Evolutionary conservation across 352 stramenopile species (phyloP).

Genomic region (Globisporangium orthogonon): DNA sequence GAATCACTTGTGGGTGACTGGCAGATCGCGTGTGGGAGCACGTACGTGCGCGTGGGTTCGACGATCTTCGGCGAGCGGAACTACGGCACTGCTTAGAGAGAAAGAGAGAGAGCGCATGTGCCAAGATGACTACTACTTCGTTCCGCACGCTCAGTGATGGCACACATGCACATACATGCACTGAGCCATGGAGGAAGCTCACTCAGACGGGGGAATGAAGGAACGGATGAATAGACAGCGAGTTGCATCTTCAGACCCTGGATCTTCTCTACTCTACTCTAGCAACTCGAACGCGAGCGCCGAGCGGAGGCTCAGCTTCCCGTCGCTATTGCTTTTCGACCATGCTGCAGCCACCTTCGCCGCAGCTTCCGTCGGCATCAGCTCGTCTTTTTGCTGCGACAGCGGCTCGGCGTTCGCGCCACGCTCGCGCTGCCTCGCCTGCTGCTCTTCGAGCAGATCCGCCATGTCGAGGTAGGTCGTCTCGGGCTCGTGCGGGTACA

Average conservation of each 20-base stretch:
- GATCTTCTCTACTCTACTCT: constrained; percentile 5
- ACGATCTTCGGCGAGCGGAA: constrained; percentile 97
- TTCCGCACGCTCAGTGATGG: background rate
- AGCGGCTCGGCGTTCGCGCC: constrained; percentile 10
- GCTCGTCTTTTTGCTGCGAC: constrained; percentile 7
- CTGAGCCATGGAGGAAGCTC: too few species aligned
- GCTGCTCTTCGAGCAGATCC: constrained; percentile 50
- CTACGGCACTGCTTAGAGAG: constrained; percentile 50
- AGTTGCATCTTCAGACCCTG: background rate
- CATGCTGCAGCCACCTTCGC: constrained; percentile 38
- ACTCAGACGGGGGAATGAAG: background rate
- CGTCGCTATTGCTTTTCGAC: constrained; percentile 29
- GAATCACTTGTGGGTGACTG: background rate
- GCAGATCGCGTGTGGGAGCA: constrained; percentile 93
- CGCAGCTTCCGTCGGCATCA: constrained; percentile 35
- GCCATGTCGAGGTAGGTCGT: constrained; percentile 77
- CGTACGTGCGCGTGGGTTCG: constrained; percentile 94
- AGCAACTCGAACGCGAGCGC: constrained; percentile 67
- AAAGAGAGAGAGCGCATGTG: background rate
- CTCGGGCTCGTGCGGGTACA: constrained; percentile 73
- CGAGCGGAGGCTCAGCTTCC: constrained; percentile 37
- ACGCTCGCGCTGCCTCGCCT: constrained; percentile 27
- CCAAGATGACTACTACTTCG: background rate
- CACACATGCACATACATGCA: too few species aligned
- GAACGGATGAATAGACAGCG: background rate